These are phyloP conservation scores for Astrothelium macrocarpum DNA, from an alignment of 495 filamentous ascomycete genomes.

Conservation along the genomic window DNA sequence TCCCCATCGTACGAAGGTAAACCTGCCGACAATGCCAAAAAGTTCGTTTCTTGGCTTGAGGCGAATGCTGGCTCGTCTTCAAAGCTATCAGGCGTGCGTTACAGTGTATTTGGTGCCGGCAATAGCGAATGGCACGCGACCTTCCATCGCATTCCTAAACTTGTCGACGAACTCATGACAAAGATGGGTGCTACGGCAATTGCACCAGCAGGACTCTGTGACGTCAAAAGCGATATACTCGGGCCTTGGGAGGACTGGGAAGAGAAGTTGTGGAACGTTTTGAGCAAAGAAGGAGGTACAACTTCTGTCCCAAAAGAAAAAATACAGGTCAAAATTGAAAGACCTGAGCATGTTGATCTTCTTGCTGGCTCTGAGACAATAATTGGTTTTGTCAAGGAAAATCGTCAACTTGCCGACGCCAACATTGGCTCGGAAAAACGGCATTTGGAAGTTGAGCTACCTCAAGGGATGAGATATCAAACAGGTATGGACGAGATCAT, in stretches of 20 bases:
- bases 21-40: constrained; percentile 61
- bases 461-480: constrained; percentile 54
- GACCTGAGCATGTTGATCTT: not conserved
- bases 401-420: constrained; percentile 40
- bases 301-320: not conserved
- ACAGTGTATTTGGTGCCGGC: constrained; percentile 58
- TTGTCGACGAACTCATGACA: constrained; percentile 44
- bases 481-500: constrained; percentile 20
- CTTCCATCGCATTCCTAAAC: constrained; percentile 62
- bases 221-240: constrained; percentile 4
- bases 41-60: constrained; percentile 59
- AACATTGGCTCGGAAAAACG: constrained; percentile 47
- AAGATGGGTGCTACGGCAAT: constrained; percentile 21
- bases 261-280: not conserved
- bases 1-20: constrained; percentile 67
- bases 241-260: constrained; percentile 7
- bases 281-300: not conserved
- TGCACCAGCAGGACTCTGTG: constrained; percentile 45
- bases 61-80: constrained; percentile 37
- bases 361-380: constrained; percentile 8
- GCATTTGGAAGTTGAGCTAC: constrained; percentile 56
- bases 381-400: constrained; percentile 9
- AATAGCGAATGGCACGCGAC: constrained; percentile 58
- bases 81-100: constrained; percentile 43
- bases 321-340: not conserved